Evolutionary conservation across 768 basidiomycete genomes (phyloP), one percentile per base, ranked within the genome.

Genomic region (Sutorius australiensis): DNA sequence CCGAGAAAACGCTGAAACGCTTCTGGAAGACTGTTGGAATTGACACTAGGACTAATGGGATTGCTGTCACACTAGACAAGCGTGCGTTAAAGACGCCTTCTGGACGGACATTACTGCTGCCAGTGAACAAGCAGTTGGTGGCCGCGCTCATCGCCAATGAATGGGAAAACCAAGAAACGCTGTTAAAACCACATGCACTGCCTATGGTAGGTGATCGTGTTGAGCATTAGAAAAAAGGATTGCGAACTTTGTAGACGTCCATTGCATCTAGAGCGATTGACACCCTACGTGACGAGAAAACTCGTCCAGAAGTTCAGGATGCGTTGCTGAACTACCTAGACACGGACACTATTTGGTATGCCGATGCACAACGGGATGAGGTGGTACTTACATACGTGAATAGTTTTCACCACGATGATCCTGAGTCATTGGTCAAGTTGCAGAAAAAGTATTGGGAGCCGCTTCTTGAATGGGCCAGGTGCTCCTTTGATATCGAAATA

Each of bases 21-120:
- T 98, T 98, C 67, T 99, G 97, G 97, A 94, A 93, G 65, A 81
- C 80, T 0, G 97, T 95, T n/a, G 81, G 80, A 16, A 75, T 98
- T 50, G 83, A 87, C 57, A 71, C 77, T 50, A 79, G 78, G 55
- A 75, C 72, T 6, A 75, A 80, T 54, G 69, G 72, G 31, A 72
- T 84, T 52, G 72, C 77, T 5, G 77, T 97, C 30, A 90, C 85
- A 5, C 77, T 98, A 46, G 95, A 97, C 73, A 80, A 80, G 59
- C 83, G 92, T 33, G 75, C 89, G 1, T 77, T 99, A 52, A 95
- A 91, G 69, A 98, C 95, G 12, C 93, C 95, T 0, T 79, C 76
- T 0, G 95, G 95, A n/a, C 82, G 86, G 41, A 78, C 76, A 3
- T 72, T 99, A 30, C 65, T 84, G 33, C 61, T 98, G 13, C 94